These are phyloP conservation scores for Trichocladium uniseriatum DNA, from an alignment of 495 filamentous ascomycete species.

Conservation along the genomic window DNA sequence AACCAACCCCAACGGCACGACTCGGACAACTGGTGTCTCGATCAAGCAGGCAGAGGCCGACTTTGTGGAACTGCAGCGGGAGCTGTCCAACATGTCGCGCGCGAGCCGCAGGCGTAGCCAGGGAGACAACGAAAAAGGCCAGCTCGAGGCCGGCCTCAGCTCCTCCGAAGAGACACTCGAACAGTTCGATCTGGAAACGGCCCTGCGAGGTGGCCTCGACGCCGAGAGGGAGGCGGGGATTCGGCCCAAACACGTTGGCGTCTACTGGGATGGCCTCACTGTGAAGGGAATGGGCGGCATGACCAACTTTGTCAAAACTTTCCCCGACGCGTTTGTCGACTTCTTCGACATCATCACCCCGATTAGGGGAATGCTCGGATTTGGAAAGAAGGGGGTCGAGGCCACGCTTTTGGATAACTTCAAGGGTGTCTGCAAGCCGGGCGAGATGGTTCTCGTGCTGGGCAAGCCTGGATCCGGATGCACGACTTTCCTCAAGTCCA, in stretches of 20 bases:
- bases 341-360: conserved; percentile 66
- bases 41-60: conserved; percentile 66
- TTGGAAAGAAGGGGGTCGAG: conserved; percentile 53
- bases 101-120: conserved; percentile 32
- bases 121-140: conserved; percentile 35
- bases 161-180: conserved; percentile 40
- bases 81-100: conserved; percentile 59
- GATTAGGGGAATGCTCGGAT: conserved; percentile 46
- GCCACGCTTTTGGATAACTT: conserved; percentile 52
- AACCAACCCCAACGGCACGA: conserved; percentile 45
- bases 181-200: conserved; percentile 61
- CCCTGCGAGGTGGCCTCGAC: conserved; percentile 56
- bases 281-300: conserved; percentile 69
- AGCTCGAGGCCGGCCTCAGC: conserved; percentile 35
- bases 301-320: conserved; percentile 71
- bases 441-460: conserved; percentile 86
- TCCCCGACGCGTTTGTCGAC: conserved; percentile 68
- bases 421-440: conserved; percentile 51
- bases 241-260: conserved; percentile 67
- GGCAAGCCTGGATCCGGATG: conserved; percentile 82
- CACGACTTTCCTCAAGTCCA: conserved; percentile 77
- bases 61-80: conserved; percentile 63
- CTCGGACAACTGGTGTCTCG: conserved; percentile 47
- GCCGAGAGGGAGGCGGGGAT: conserved; percentile 71
- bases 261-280: conserved; percentile 69